A percentile compares a stretch with the other conserved stretches of the same genome.
Evolutionary conservation across 176 grass and related monocot species (phyloP).

Genomic region (barley (Hordeum vulgare)): DNA sequence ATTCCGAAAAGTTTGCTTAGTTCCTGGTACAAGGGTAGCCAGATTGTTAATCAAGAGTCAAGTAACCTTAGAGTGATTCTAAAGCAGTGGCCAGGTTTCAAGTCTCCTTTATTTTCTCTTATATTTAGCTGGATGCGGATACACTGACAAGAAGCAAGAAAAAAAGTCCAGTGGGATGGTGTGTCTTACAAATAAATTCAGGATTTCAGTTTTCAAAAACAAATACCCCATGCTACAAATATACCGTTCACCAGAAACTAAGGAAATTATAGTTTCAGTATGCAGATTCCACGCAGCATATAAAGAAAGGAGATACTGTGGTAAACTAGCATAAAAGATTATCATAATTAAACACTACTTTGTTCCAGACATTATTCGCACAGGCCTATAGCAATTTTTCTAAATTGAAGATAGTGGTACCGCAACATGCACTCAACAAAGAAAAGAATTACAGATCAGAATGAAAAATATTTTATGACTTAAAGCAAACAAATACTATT

Average conservation of each 20-base stretch:
- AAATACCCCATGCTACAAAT: not conserved
- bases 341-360: not conserved
- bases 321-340: not conserved
- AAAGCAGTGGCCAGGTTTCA: not conserved
- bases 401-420: not conserved
- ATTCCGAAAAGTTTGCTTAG: not conserved
- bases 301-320: not conserved
- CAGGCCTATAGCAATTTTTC: not conserved
- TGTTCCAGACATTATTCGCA: not conserved
- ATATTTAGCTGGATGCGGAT: not conserved
- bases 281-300: not conserved
- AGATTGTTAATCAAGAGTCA: not conserved
- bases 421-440: not conserved
- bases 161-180: not conserved
- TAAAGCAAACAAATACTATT: not conserved
- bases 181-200: not conserved
- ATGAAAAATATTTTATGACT: not conserved
- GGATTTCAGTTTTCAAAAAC: not conserved
- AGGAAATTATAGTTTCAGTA: not conserved
- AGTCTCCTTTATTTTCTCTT: not conserved
- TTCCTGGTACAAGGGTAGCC: not conserved
- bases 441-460: not conserved
- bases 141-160: not conserved
- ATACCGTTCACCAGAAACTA: not conserved
- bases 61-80: not conserved